Conservation (phyloP, 2,329 filamentous ascomycete species). For the Ophiognomonia clavigignenti-juglandacearum region DNA sequence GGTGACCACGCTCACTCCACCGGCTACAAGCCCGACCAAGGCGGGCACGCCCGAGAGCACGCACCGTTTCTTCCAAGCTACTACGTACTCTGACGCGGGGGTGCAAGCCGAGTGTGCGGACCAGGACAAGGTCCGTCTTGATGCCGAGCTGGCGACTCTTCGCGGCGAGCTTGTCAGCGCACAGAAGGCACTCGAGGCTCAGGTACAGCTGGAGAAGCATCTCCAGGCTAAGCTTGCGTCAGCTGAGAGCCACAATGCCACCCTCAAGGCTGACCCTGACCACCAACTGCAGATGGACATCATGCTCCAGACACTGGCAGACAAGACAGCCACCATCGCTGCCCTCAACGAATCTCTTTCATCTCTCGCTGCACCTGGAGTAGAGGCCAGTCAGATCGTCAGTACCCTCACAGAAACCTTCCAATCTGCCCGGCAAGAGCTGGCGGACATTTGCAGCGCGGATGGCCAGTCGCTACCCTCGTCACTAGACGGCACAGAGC, state of each 20-base stretch:
- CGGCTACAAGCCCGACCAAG: conserved; percentile 12
- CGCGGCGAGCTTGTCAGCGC: conserved; percentile 7
- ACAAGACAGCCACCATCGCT: conserved; percentile 7
- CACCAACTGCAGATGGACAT: conserved; percentile 13
- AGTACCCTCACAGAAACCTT: conserved; percentile 1
- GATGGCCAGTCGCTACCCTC: not conserved
- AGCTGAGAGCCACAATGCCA: not conserved
- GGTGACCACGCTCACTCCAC: conserved; percentile 7
- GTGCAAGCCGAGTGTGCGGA: conserved; percentile 2
- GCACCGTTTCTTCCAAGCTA: not conserved
- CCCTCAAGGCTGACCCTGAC: conserved; percentile 1
- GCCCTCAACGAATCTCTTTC: conserved; percentile 3
- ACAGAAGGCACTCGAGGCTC: not conserved
- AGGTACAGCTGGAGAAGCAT: not conserved
- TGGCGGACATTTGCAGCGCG: not conserved
- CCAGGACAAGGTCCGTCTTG: not conserved
- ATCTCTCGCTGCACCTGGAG: not conserved
- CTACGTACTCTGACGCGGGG: not conserved
- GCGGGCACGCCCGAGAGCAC: not conserved
- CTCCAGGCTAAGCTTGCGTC: not conserved
- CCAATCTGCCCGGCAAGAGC: not conserved
- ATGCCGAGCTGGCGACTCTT: not conserved
- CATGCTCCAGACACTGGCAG: conserved; percentile 11
- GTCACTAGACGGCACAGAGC: not conserved
- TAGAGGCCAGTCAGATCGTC: not conserved